These are phyloP conservation scores for Hawksworthiomyces lignivorus DNA, from an alignment of 2,329 filamentous ascomycete species.

Conservation along the genomic window DNA sequence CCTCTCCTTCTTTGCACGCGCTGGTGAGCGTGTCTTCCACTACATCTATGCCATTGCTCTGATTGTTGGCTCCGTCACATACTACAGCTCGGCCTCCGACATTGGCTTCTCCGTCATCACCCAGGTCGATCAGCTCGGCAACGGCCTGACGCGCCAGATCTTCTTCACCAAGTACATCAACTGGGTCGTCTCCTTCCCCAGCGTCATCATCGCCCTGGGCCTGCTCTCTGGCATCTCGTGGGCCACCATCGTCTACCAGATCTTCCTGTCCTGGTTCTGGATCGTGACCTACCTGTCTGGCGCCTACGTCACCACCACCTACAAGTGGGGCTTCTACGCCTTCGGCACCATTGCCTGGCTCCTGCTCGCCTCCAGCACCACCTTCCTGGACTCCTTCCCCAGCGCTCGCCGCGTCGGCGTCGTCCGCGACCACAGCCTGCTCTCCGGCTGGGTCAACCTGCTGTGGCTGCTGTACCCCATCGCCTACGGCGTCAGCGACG, in stretches of 20 bases:
- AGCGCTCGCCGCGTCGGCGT: constrained; percentile 34
- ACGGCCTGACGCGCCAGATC: constrained; percentile 35
- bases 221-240: constrained; percentile 44
- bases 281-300: constrained; percentile 41
- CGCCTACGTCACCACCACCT: constrained; percentile 39
- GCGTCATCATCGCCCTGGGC: constrained; percentile 37
- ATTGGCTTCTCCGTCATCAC: constrained; percentile 36
- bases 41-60: constrained; percentile 44
- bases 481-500: constrained; percentile 45
- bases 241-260: constrained; percentile 45
- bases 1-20: constrained; percentile 33
- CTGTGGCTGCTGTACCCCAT: constrained; percentile 49
- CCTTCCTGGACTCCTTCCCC: constrained; percentile 26
- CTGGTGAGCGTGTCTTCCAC: constrained; percentile 48
- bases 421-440: constrained; percentile 34
- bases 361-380: constrained; percentile 39
- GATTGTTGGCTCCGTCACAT: constrained; percentile 40
- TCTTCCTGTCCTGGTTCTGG: constrained; percentile 44
- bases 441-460: constrained; percentile 41
- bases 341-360: constrained; percentile 42
- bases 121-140: constrained; percentile 22
- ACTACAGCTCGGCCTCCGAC: constrained; percentile 46
- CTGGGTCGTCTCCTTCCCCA: constrained; percentile 45
- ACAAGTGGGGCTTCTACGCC: constrained; percentile 52
- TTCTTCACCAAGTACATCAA: constrained; percentile 50